These are phyloP conservation scores for Yamadazyma sp. DNA, from an alignment of 1,139 yeast genomes.

Conservation along the genomic window DNA sequence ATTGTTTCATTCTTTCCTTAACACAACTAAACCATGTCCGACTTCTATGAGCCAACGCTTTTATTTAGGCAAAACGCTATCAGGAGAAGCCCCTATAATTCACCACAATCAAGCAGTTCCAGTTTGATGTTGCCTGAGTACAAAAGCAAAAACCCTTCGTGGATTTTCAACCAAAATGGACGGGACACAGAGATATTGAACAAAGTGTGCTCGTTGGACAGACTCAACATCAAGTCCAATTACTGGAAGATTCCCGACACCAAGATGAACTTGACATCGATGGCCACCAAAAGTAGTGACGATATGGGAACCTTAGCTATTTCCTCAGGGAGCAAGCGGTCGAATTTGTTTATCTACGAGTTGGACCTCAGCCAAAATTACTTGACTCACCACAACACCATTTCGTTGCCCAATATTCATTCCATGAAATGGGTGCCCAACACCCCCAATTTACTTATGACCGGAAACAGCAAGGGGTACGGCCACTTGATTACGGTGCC, in stretches of 20 bases:
- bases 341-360: constrained; percentile 67
- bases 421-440: constrained; percentile 63
- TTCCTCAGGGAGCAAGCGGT: constrained; percentile 54
- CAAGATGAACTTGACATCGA: constrained; percentile 55
- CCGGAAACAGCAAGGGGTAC: constrained; percentile 72
- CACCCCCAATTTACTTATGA: constrained; percentile 41
- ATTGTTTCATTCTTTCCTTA: background rate
- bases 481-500: constrained; percentile 73
- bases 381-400: constrained; percentile 73
- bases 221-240: constrained; percentile 51
- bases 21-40: constrained; percentile 22
- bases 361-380: constrained; percentile 43
- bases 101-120: constrained; percentile 28
- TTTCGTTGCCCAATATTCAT: constrained; percentile 66
- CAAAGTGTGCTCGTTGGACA: constrained; percentile 43
- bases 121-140: constrained; percentile 3
- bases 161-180: constrained; percentile 28
- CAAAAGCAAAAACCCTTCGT: constrained; percentile 13
- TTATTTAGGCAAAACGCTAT: constrained; percentile 50
- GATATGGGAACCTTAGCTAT: constrained; percentile 54
- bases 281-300: constrained; percentile 35
- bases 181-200: constrained; percentile 34
- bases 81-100: constrained; percentile 28
- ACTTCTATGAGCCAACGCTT: constrained; percentile 44
- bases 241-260: constrained; percentile 76